Evolutionary conservation across 2,329 filamentous ascomycete genomes (phyloP), one percentile per base, ranked within the genome.

Genomic region (Harringtonia aguacate): DNA sequence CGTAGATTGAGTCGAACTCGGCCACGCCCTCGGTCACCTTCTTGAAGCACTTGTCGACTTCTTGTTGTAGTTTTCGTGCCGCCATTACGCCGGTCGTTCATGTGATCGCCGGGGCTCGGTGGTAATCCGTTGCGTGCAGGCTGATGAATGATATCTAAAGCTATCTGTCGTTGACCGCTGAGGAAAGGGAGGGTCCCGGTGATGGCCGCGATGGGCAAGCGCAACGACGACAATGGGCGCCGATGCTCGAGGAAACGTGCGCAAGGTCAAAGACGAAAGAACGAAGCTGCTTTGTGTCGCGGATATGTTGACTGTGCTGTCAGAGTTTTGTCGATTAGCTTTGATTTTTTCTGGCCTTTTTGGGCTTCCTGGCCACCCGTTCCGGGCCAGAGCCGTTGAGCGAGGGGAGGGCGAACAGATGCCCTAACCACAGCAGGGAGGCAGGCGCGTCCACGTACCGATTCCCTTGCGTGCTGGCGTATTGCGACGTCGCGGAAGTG

Each of bases 21-120:
- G 80, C 73, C 44, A 97, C 88, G 43, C 92, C 92, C 70, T 97
- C 90, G 39, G 79, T 77, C 59, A 97, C 89, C 74, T 94, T 94
- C 69, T 98, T 98, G 79, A 95, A 97, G 77, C 87, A 94, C 72
- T 95, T 95, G 61, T 98, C 92, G 58, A 97, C 90, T 70, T 98
- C 92, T 70, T 97, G 89, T 65, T 92, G 86, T 57, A 95, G 77
- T 75, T 98, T 98, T 64, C 92, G 81, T 63, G 86, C 86, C 57
- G 92, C 87, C 92, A 98, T 98, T 57, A 64, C 75, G 48, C 39
- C 20, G 44, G 24, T 10, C 7, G 24, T 27, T 27, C 10, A 10
- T 10, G 10, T 6, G 10, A 27, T 27, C 24, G 24, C 24, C 24
- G 24, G 24, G n/a, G n/a, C n/a, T n/a, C n/a, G n/a, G 10, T 10